Conservation (phyloP, 106 monocot species). For the Dendrobium officinale region DNA sequence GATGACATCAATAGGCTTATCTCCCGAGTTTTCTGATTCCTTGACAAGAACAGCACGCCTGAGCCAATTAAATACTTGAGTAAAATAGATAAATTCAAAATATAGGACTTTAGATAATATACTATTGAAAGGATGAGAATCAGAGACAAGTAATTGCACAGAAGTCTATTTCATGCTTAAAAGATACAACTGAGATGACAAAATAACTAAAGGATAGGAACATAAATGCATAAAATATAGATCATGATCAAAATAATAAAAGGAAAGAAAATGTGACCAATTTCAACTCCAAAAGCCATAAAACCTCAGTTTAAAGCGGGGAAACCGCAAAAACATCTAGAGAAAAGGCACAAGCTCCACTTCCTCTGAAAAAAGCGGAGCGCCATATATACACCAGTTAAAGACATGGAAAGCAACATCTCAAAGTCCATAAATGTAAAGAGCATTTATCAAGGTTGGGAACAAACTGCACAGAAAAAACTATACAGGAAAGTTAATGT, state of each 20-base stretch:
- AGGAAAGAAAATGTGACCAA: background rate
- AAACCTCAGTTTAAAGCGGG: too few species aligned
- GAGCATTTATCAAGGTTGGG: too few species aligned
- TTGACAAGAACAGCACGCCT: slow-evolving; percentile 87
- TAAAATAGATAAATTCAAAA: background rate
- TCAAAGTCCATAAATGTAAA: too few species aligned
- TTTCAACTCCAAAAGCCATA: too few species aligned
- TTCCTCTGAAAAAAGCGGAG: too few species aligned
- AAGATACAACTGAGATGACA: background rate
- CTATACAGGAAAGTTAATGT: too few species aligned
- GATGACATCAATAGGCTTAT: slow-evolving; percentile 59
- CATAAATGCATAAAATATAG: background rate
- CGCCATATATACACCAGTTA: too few species aligned
- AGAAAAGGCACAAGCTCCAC: too few species aligned
- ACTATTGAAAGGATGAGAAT: background rate
- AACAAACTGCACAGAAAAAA: too few species aligned
- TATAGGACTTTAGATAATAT: background rate
- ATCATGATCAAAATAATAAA: background rate
- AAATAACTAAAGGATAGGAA: background rate
- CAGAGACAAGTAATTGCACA: background rate
- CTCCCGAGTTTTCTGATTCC: slow-evolving; percentile 41
- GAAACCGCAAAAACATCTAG: too few species aligned
- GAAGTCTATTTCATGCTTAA: background rate
- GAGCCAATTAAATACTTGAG: slow-evolving; percentile 7
- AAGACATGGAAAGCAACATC: too few species aligned